A percentile compares a stretch with the other conserved stretches of the same genome.
phyloP scores from a whole-genome alignment of 2,329 filamentous ascomycete genomes.

The Monosporascus sp. region DNA sequence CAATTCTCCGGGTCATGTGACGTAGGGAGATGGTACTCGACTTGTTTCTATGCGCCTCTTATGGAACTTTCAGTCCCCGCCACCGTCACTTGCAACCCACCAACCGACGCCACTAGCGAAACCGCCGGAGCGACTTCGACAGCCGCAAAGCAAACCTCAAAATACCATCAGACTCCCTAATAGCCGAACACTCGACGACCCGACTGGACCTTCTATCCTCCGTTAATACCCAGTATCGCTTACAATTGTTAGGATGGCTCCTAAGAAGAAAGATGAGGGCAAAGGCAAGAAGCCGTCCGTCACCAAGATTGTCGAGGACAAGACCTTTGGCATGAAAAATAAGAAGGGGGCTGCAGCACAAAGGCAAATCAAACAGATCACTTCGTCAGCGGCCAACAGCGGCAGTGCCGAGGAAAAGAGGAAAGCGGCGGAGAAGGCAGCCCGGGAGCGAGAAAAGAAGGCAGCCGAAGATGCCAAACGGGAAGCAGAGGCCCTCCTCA shows the following conservation, averaged over 20 bases:
- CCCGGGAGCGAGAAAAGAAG: slow-evolving; percentile 80
- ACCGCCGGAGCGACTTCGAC: not conserved
- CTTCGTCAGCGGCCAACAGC: slow-evolving; percentile 64
- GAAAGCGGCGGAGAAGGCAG: slow-evolving; percentile 61
- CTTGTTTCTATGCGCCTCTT: not conserved
- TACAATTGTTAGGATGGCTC: slow-evolving; percentile 57
- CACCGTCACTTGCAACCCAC: slow-evolving; percentile 16
- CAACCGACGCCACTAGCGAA: slow-evolving; percentile 4
- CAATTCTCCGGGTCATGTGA: slow-evolving; percentile 13
- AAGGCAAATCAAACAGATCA: slow-evolving; percentile 82
- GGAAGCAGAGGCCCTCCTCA: slow-evolving; percentile 76
- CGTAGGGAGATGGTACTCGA: slow-evolving; percentile 1
- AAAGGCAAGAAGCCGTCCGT: slow-evolving; percentile 51
- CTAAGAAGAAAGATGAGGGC: slow-evolving; percentile 53
- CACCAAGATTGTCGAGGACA: slow-evolving; percentile 74
- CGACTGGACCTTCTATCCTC: not conserved
- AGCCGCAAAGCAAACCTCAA: not conserved
- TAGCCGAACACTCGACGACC: not conserved
- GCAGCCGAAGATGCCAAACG: slow-evolving; percentile 79
- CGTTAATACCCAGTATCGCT: not conserved
- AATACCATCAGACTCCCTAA: not conserved
- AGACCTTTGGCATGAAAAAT: slow-evolving; percentile 99
- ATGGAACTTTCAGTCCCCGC: slow-evolving; percentile 14
- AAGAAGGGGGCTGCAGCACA: slow-evolving; percentile 93
- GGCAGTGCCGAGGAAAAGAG: slow-evolving; percentile 84